These are phyloP conservation scores for Pythium angustatum DNA, from an alignment of 352 stramenopile species.

Conservation along the genomic window DNA sequence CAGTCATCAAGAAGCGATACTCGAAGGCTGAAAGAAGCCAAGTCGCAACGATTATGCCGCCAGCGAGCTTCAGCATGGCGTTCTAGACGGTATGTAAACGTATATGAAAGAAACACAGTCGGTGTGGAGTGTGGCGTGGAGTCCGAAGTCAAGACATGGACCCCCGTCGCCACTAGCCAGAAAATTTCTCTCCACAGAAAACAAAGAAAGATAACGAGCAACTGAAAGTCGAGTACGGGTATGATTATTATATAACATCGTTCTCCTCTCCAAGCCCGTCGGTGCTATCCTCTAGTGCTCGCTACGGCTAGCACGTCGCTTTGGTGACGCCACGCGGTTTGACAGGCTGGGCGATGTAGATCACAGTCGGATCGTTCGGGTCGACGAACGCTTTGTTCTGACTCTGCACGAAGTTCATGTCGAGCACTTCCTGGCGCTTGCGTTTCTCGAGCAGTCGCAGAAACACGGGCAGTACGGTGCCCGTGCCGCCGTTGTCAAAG, in stretches of 20 bases:
- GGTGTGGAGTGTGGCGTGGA: constrained; percentile 9
- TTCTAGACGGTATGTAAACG: constrained; percentile 46
- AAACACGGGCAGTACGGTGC: constrained; percentile 83
- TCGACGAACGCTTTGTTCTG: constrained; percentile 87
- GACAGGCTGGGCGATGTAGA: constrained; percentile 80
- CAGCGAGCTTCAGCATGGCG: constrained; percentile 79
- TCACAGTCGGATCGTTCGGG: constrained; percentile 83
- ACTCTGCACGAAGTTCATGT: constrained; percentile 71
- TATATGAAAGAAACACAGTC: constrained; percentile 11
- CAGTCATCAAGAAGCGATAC: constrained; percentile 90
- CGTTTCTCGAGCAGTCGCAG: constrained; percentile 76
- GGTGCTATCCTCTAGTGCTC: background rate
- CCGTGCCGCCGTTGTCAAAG: constrained; percentile 84
- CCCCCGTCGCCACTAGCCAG: background rate
- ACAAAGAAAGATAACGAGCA: constrained; percentile 15
- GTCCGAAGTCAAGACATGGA: background rate
- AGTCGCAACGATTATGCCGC: constrained; percentile 71
- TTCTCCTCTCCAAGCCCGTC: constrained; percentile 6
- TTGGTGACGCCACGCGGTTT: constrained; percentile 29
- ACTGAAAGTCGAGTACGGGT: constrained; percentile 20
- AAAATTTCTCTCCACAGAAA: background rate
- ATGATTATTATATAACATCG: constrained; percentile 37
- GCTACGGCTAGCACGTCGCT: constrained; percentile 3
- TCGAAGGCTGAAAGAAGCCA: constrained; percentile 82
- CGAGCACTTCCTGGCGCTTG: constrained; percentile 76